phyloP scores from a whole-genome alignment of 345 rosid genomes.

The Citrus mangshanensis region DNA sequence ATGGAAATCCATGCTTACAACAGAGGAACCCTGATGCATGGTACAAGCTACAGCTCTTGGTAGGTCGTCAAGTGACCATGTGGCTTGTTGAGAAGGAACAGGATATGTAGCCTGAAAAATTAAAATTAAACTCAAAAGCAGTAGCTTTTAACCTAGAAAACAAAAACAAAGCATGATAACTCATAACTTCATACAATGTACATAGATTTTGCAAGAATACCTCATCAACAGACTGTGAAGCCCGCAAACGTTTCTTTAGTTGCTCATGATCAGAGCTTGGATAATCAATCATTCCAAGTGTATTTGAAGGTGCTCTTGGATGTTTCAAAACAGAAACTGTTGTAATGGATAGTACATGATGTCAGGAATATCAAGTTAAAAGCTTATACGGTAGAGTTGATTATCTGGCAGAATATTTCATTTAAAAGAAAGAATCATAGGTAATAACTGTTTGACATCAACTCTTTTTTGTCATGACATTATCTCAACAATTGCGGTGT shows the following conservation, averaged over 20 bases:
- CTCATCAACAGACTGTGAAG: constrained; percentile 64
- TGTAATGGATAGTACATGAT: constrained; percentile 5
- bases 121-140: constrained; percentile 5
- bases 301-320: constrained; percentile 49
- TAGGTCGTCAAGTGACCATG: constrained; percentile 55
- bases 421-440: not conserved
- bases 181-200: not conserved
- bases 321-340: constrained; percentile 51
- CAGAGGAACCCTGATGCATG: constrained; percentile 57
- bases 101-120: constrained; percentile 55
- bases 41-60: constrained; percentile 57
- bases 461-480: not conserved
- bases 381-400: not conserved
- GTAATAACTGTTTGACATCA: not conserved
- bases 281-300: constrained; percentile 53
- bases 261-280: constrained; percentile 59
- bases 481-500: not conserved
- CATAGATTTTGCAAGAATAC: constrained; percentile 25
- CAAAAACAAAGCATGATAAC: not conserved
- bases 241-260: constrained; percentile 53
- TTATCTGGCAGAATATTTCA: not conserved
- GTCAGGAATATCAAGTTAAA: constrained; percentile 1
- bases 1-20: constrained; percentile 76
- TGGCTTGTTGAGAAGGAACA: constrained; percentile 43
- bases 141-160: not conserved